A percentile compares a stretch with the other conserved stretches of the same genome.
Evolutionary conservation across 306 rosid species (phyloP).

Genomic region (Trifolium subterraneum): DNA sequence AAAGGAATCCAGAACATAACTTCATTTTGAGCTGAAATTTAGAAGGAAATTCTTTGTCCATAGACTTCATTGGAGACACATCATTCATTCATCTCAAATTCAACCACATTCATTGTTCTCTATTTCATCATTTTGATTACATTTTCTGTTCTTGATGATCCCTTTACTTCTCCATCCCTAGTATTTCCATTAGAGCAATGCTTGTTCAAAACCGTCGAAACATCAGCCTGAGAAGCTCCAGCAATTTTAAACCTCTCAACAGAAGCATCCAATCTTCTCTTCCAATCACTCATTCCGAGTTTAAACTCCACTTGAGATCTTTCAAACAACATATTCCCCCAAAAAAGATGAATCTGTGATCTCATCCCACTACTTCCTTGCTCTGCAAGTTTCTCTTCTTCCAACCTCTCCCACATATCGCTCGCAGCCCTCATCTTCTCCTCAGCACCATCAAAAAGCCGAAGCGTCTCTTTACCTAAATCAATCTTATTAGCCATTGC

Average conservation of each 20-base stretch:
- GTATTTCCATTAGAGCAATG: slow-evolving; percentile 78
- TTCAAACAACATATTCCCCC: slow-evolving; percentile 97
- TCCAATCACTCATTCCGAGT: slow-evolving; percentile 74
- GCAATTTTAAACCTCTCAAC: slow-evolving; percentile 82
- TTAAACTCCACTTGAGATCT: slow-evolving; percentile 94
- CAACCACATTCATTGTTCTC: slow-evolving; percentile 28
- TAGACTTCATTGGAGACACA: neutral
- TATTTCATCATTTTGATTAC: slow-evolving; percentile 42
- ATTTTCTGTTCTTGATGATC: slow-evolving; percentile 37
- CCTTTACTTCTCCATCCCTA: slow-evolving; percentile 52
- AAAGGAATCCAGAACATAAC: slow-evolving; percentile 23
- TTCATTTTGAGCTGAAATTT: too few relatives aligned
- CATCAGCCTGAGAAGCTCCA: slow-evolving; percentile 85
- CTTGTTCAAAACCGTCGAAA: slow-evolving; percentile 76
- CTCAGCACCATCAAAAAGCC: slow-evolving; percentile 81
- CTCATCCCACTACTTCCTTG: slow-evolving; percentile 83
- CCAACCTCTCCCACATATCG: slow-evolving; percentile 94
- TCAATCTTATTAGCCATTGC: slow-evolving; percentile 83
- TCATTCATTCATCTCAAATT: neutral
- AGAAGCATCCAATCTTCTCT: slow-evolving; percentile 76
- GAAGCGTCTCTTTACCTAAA: slow-evolving; percentile 71
- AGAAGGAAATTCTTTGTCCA: too few relatives aligned
- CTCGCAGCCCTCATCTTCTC: slow-evolving; percentile 92
- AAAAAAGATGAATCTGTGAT: slow-evolving; percentile 93
- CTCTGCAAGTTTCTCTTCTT: slow-evolving; percentile 76